Evolutionary conservation across 2,329 filamentous ascomycete genomes (phyloP), one percentile per base, ranked within the genome.

Genomic region (Trichoderma aggressivum): DNA sequence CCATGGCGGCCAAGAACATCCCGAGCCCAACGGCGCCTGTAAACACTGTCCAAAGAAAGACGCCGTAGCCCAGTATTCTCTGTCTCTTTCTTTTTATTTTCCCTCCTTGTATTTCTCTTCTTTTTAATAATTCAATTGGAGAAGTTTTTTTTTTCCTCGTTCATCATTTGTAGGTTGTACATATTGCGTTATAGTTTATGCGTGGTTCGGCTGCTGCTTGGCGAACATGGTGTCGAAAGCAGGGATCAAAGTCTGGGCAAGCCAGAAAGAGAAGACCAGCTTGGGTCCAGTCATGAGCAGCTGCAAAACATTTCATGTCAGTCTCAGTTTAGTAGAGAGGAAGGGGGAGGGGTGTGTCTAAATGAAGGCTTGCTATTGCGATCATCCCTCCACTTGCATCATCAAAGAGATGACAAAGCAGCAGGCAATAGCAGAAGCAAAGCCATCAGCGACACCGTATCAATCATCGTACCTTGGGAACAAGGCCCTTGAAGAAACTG

Each of bases 181-280:
- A 63, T 65, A 14, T 16, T 50, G 69, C n/a, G n/a, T 61, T 10
- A 26, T 21, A 28, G 26, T 69, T 47, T 67, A 10, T 21, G 34
- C 32, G n/a, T 18, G 56, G 18, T 55, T 53, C 21, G 47, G 47
- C 6, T 53, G 47, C 43, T 67, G 66, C 70, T 72, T 72, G 32
- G 53, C 39, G 68, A 72, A 70, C 16, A 71, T 50, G 24, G 76
- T 80, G 76, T 90, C 93, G 82, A 98, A 98, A 50, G 94, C 92
- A 65, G 96, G 96, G 80, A 99, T 99, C 78, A 99, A 86, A 34
- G 96, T 98, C 87, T 99, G 96, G 71, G 96, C 96, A 80, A 99
- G 90, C 96, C 96, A 99, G 90, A 99, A 99, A 73, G 94, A 98
- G 87, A 99, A 99, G 74, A 98, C 96, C 73, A 99, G 88, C 89